Base-by-base conservation (phyloP, 176 grass and related monocot species). In the Carex kokanica region DNA sequence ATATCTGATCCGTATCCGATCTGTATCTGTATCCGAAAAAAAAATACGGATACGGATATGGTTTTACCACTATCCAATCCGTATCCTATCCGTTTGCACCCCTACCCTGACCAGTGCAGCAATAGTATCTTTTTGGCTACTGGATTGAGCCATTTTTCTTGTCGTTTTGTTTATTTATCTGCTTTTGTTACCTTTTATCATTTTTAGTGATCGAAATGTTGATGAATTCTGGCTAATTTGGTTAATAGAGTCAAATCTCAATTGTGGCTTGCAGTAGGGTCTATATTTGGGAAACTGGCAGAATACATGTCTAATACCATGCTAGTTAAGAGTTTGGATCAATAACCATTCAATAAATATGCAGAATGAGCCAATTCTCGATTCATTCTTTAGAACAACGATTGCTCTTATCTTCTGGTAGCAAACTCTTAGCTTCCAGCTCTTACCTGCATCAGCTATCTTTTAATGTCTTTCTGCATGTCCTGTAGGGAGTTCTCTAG, bases 401-500 rank as follows among this genome's bases (percentile, higher is more conserved):
- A 31, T 54, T 12, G 13, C 31, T 54, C 24, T 6, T 6, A 72
- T 53, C 45, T 17, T 23, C 47, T 17, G n/a, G 20, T 74, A 29
- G 21, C 31, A 49, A 2, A 54, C 49, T 54, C 7, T 29, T 27
- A 18, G 47, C 43, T 8, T 29, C 11, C 23, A 77, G 47, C 47
- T 54, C 24, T 54, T 55, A 52, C 47, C 21, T 47, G 47, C 27
- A 0, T 49, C 6, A 16, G 45, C 21, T 14, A 77, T 77, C 47
- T 80, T 80, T 20, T 52, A 4, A 54, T 74, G 60, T 86, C 20
- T 64, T 60, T 64, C 8, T 16, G 41, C 43, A 41, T 41, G 18
- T 86, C 17, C 20, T 84, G 20, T 54, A 58, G 60, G 15, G 75
- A 65, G 12, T 32, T 25, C 0, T 86, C 17, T 73, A 71, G 60